Percentiles rank a stretch among this genome's conserved stretches.
Conservation (phyloP, 768 basidiomycete species). For the Suillus plorans region DNA sequence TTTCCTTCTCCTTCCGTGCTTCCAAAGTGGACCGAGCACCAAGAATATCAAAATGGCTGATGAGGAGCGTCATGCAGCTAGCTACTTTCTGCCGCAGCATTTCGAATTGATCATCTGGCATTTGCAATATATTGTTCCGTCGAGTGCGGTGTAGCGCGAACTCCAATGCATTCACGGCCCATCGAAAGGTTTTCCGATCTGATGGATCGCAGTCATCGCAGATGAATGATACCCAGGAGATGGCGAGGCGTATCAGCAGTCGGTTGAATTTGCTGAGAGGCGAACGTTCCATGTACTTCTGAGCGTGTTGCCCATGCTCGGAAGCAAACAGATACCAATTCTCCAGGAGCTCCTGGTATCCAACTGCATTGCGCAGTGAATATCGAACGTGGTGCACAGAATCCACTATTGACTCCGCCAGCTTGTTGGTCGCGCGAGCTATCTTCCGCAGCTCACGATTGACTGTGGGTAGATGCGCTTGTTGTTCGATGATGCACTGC, state of each 20-base stretch:
- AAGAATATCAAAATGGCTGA: slow-evolving; percentile 96
- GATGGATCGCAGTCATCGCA: slow-evolving; percentile 97
- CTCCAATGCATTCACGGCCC: slow-evolving; percentile 96
- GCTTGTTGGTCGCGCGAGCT: slow-evolving; percentile 79
- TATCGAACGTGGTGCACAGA: slow-evolving; percentile 86
- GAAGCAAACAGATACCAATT: slow-evolving; percentile 98
- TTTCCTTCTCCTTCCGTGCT: slow-evolving; percentile 88
- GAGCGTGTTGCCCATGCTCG: slow-evolving; percentile 89
- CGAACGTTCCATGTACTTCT: slow-evolving; percentile 80
- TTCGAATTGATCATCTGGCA: slow-evolving; percentile 87
- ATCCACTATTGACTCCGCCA: slow-evolving; percentile 91
- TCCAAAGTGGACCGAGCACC: slow-evolving; percentile 89
- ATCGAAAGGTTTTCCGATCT: slow-evolving; percentile 94
- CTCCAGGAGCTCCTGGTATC: slow-evolving; percentile 82
- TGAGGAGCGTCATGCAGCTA: slow-evolving; percentile 94
- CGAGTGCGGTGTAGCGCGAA: slow-evolving; percentile 87
- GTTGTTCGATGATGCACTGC: slow-evolving; percentile 68
- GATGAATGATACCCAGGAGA: slow-evolving; percentile 98
- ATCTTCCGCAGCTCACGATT: slow-evolving; percentile 91
- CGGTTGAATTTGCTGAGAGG: slow-evolving; percentile 76
- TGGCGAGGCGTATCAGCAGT: slow-evolving; percentile 84
- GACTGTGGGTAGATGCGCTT: slow-evolving; percentile 88
- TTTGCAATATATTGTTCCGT: slow-evolving; percentile 84
- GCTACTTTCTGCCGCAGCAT: slow-evolving; percentile 90
- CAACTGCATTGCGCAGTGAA: slow-evolving; percentile 56